Conservation (phyloP, 1,284 basidiomycete genomes). For the Fistulina hepatica region DNA sequence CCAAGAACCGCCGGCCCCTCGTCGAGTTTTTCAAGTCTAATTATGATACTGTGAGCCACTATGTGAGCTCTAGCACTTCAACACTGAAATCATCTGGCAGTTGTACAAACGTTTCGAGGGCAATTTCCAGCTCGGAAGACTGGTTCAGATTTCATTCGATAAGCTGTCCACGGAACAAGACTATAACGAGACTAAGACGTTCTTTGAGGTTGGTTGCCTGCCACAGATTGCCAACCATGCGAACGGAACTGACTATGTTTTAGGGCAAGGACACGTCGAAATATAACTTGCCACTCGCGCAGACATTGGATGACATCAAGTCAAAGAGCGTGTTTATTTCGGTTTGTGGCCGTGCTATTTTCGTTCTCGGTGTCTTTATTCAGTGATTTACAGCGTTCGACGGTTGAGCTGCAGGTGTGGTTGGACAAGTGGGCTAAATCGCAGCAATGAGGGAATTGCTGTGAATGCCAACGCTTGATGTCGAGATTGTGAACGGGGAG, state of each 20-base stretch:
- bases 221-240: neutral
- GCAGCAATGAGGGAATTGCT: neutral
- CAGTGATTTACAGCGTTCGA: constrained; percentile 35
- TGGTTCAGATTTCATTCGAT: neutral
- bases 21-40: constrained; percentile 36
- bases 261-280: constrained; percentile 55
- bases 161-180: constrained; percentile 9
- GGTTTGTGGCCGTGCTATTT: constrained; percentile 30
- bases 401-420: constrained; percentile 50
- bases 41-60: constrained; percentile 45
- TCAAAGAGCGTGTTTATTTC: constrained; percentile 49
- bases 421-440: constrained; percentile 32
- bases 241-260: neutral
- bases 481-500: too few relatives aligned
- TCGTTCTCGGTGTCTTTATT: neutral
- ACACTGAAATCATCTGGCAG: constrained; percentile 25
- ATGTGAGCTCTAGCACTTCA: neutral
- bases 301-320: constrained; percentile 56
- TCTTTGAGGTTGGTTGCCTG: constrained; percentile 9
- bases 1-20: constrained; percentile 30
- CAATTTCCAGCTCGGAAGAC: constrained; percentile 40
- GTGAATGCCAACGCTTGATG: too few relatives aligned
- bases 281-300: constrained; percentile 52
- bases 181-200: constrained; percentile 6
- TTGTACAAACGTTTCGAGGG: constrained; percentile 62